Evolutionary conservation across 192 early-diverging fungal species (phyloP).

Genomic region (Helicostylum pulchrum): DNA sequence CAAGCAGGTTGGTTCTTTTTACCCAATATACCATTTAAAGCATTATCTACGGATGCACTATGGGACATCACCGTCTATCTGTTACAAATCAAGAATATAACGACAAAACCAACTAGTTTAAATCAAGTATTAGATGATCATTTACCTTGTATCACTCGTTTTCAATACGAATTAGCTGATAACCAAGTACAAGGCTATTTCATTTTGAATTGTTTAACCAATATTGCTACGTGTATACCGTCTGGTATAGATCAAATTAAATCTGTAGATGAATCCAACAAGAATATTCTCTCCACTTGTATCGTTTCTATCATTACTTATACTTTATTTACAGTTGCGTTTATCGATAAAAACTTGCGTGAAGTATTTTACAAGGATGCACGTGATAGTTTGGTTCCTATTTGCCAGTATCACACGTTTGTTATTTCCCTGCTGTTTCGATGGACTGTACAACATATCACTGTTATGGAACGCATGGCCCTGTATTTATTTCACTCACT

Average conservation of each 20-base stretch:
- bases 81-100: slow-evolving; percentile 4
- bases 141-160: slow-evolving; percentile 3
- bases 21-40: slow-evolving; percentile 26
- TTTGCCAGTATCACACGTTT: slow-evolving; percentile 36
- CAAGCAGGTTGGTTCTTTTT: slow-evolving; percentile 21
- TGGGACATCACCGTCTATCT: slow-evolving; percentile 20
- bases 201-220: slow-evolving; percentile 39
- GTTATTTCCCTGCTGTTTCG: slow-evolving; percentile 37
- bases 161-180: slow-evolving; percentile 1
- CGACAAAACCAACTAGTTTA: background rate
- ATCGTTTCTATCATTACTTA: slow-evolving; percentile 33
- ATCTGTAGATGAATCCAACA: background rate
- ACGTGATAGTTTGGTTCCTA: slow-evolving; percentile 37
- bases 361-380: slow-evolving; percentile 42
- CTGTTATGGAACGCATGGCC: slow-evolving; percentile 39
- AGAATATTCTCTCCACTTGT: slow-evolving; percentile 2
- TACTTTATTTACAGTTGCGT: slow-evolving; percentile 40
- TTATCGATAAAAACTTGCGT: slow-evolving; percentile 35
- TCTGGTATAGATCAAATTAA: slow-evolving; percentile 13
- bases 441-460: slow-evolving; percentile 38
- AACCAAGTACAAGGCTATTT: slow-evolving; percentile 45
- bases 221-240: slow-evolving; percentile 34
- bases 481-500: slow-evolving; percentile 47
- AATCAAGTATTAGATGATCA: background rate
- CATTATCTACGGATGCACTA: slow-evolving; percentile 20